Base-by-base conservation (phyloP, 306 rosid species). In the Luffa acutangula region DNA sequence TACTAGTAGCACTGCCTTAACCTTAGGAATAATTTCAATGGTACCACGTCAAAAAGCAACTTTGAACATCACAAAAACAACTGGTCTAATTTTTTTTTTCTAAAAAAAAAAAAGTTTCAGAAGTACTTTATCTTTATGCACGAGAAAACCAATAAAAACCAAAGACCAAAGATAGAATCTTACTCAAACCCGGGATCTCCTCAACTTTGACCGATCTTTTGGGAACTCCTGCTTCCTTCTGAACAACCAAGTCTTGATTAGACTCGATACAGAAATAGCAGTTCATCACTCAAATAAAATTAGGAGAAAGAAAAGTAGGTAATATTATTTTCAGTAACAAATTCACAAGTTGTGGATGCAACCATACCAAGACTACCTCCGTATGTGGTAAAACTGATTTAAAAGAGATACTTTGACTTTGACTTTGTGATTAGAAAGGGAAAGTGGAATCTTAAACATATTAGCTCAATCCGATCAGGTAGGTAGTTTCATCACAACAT, bases 141-240 rank as follows among this genome's bases (percentile, higher is more conserved):
- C 31, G 31, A 25, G 57, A 72, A 0, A 72, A 72, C 20, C 59
- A 48, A 39, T 41, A 7, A 37, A 60, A 13, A 43, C 10, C 25
- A 15, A 36, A 79, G 76, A 41, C 74, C 80, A 62, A 84, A 48
- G 75, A n/a, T 67, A 52, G 78, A 39, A 34, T 84, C 97, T 91
- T 86, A 96, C 99, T 87, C 85, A 96, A 90, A 57, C 98, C 98
- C 39, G 97, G 97, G 81, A 96, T 93, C 63, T 93, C 99, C 83
- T 91, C 90, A 45, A 89, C 90, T 86, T 91, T 88, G 84, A 86
- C 25, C 67, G 81, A 75, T 78, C 85, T 96, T 81, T 88, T 88
- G 43, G 99, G 96, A 81, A 90, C 70, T 71, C 99, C 97, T 75
- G 97, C 97, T 83, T 96, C 97, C 81, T 89, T 91, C 98, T 95